Base-by-base conservation (phyloP, 352 stramenopile genomes). In the Pythium guiyangense region DNA sequence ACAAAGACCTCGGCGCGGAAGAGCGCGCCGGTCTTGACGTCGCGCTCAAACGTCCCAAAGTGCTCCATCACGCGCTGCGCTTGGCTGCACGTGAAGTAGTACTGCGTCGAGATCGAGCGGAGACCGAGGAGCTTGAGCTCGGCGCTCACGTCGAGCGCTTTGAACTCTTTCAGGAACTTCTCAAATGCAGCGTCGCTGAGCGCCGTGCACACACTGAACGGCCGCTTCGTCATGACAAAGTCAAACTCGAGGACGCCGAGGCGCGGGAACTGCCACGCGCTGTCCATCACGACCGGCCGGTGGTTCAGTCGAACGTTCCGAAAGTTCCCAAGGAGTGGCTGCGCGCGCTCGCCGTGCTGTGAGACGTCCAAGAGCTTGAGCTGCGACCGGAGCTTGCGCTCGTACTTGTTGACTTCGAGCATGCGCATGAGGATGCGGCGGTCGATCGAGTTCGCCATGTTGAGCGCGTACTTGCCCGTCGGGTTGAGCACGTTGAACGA, bases 131-230 rank as follows among this genome's bases (percentile, higher is more conserved):
- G 56, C 42, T 91, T 89, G 58, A 84, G 75, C 59, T 89, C 79
- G 6, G 73, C 66, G 2, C 60, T 59, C 25, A 87, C 77, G 18
- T 77, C 73, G 6, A 91, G 62, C 49, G 82, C 70, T 60, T 89
- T 91, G 66, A 91, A 91, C 57, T 91, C 81, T 44, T 85, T 86
- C 22, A 91, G 47, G 25, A 89, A 87, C 34, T 89, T 74, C 37
- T 91, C 81, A 34, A 91, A 91, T 1, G 78, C 73, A 0, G 67
- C 62, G 49, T 91, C 81, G 39, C 62, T 84, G 6, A 91, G 63
- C 3, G 81, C 74, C 4, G 79, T 89, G 44, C 77, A 87, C 43
- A 75, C 66, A 25, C 65, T 37, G 29, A 79, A 85, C 20, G 81
- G 81, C 15, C 77, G 67, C 34, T 67, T 69, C 18, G 73, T 86